A percentile compares a stretch with the other conserved stretches of the same genome.
Conservation (phyloP, 176 grass and related monocot species). For the Triticum timopheevii region DNA sequence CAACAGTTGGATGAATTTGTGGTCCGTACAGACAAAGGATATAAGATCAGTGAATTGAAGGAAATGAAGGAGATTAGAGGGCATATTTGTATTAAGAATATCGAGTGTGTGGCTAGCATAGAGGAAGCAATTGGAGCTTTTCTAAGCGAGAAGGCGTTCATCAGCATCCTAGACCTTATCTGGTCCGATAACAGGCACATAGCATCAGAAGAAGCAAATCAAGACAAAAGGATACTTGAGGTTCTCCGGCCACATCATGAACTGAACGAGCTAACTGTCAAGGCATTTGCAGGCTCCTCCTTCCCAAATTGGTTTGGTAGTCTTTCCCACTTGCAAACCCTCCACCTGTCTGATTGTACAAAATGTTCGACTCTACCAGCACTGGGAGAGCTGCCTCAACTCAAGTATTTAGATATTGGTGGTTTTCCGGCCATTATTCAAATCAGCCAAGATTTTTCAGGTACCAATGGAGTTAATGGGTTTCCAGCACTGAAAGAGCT, state of each 20-base stretch:
- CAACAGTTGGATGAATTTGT: slow-evolving; percentile 72
- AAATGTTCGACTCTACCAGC: slow-evolving; percentile 48
- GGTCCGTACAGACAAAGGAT: slow-evolving; percentile 46
- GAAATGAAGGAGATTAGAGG: slow-evolving; percentile 51
- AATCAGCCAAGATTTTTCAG: slow-evolving; percentile 59
- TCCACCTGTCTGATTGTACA: slow-evolving; percentile 62
- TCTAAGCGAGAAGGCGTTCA: slow-evolving; percentile 42
- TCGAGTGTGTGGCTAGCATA: slow-evolving; percentile 47
- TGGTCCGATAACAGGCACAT: slow-evolving; percentile 47
- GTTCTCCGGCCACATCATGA: slow-evolving; percentile 51
- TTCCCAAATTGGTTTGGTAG: slow-evolving; percentile 66
- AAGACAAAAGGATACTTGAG: slow-evolving; percentile 46
- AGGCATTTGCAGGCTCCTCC: slow-evolving; percentile 46
- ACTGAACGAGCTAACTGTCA: slow-evolving; percentile 59
- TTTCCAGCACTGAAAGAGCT: slow-evolving; percentile 69
- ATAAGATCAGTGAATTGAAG: slow-evolving; percentile 63
- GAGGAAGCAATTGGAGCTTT: slow-evolving; percentile 53
- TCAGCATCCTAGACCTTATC: slow-evolving; percentile 47
- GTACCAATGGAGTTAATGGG: slow-evolving; percentile 25
- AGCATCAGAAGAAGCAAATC: slow-evolving; percentile 18
- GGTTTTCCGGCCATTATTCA: slow-evolving; percentile 38
- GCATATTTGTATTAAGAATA: slow-evolving; percentile 48
- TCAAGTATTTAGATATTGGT: slow-evolving; percentile 54
- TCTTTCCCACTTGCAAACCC: slow-evolving; percentile 54
- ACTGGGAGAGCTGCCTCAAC: slow-evolving; percentile 59